Evolutionary conservation across 1,284 basidiomycete genomes (phyloP).

Genomic region (Cutaneotrichosporon daszewskae): DNA sequence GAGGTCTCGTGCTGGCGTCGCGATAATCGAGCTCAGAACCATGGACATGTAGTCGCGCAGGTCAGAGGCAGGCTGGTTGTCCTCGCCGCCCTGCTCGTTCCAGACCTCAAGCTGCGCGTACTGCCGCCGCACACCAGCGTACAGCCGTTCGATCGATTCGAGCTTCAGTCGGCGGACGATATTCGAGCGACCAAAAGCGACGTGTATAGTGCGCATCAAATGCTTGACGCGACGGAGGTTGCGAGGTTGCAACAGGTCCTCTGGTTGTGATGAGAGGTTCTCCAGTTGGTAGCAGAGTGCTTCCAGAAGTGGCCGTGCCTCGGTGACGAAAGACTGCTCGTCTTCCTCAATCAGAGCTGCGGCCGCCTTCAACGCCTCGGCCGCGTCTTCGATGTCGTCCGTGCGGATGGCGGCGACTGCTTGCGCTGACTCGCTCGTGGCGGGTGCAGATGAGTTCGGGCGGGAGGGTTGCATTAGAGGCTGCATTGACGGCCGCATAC

Average conservation of each 20-base stretch:
- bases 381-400: conserved; percentile 73
- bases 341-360: conserved; percentile 71
- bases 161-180: conserved; percentile 13
- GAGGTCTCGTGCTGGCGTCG: conserved; percentile 81
- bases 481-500: conserved; percentile 19
- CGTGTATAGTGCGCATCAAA: conserved; percentile 68
- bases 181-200: conserved; percentile 8
- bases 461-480: conserved; percentile 13
- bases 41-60: conserved; percentile 95
- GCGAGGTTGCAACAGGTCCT: conserved; percentile 64
- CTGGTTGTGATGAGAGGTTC: conserved; percentile 56
- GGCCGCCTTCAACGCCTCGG: conserved; percentile 89
- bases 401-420: conserved; percentile 36
- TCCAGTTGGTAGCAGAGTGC: conserved; percentile 53
- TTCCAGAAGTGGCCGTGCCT: conserved; percentile 63
- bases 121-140: conserved; percentile 7
- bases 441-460: neutral
- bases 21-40: conserved; percentile 89
- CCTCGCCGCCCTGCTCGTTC: conserved; percentile 5
- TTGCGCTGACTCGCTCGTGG: conserved; percentile 5
- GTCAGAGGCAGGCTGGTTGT: conserved; percentile 63
- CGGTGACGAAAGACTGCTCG: conserved; percentile 53
- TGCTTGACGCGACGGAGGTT: conserved; percentile 87
- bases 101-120: conserved; percentile 15
- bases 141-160: conserved; percentile 12